A percentile compares a stretch with the other conserved stretches of the same genome.
phyloP scores from a whole-genome alignment of 495 filamentous ascomycete genomes.

The Annulohypoxylon bovei region DNA sequence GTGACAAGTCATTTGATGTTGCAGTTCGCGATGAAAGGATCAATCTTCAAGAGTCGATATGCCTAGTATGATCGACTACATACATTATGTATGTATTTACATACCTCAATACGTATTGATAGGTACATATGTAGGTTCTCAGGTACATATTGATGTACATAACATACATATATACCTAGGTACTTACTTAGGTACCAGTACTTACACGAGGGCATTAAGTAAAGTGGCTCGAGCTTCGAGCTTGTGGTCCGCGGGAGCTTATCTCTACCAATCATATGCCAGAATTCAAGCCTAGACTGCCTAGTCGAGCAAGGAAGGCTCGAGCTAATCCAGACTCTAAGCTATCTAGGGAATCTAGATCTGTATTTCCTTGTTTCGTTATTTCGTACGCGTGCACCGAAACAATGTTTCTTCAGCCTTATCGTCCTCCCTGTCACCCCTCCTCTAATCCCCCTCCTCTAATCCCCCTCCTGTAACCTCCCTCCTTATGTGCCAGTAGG shows the following conservation, averaged over 20 bases:
- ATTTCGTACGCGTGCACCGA: background rate
- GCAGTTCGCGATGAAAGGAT: background rate
- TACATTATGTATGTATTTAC: background rate
- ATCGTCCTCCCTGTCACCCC: background rate
- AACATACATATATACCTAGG: too few species aligned
- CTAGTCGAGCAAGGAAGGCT: background rate
- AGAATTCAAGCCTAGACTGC: background rate
- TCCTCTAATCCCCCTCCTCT: background rate
- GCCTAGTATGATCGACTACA: background rate
- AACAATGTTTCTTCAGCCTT: background rate
- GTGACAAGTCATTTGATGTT: background rate
- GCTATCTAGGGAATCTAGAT: too few species aligned
- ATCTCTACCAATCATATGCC: constrained; percentile 22
- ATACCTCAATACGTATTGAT: background rate
- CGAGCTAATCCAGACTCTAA: background rate
- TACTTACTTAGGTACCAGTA: background rate
- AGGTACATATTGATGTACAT: too few species aligned
- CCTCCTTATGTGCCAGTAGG: background rate
- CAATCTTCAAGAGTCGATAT: background rate
- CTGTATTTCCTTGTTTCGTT: background rate
- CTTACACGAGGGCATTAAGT: background rate
- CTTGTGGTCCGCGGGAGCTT: constrained; percentile 6
- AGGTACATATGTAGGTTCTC: too few species aligned
- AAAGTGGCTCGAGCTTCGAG: background rate
- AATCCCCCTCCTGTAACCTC: too few species aligned